These are phyloP conservation scores for Ganoderma boninense DNA, from an alignment of 1,284 basidiomycete genomes.

Conservation along the genomic window DNA sequence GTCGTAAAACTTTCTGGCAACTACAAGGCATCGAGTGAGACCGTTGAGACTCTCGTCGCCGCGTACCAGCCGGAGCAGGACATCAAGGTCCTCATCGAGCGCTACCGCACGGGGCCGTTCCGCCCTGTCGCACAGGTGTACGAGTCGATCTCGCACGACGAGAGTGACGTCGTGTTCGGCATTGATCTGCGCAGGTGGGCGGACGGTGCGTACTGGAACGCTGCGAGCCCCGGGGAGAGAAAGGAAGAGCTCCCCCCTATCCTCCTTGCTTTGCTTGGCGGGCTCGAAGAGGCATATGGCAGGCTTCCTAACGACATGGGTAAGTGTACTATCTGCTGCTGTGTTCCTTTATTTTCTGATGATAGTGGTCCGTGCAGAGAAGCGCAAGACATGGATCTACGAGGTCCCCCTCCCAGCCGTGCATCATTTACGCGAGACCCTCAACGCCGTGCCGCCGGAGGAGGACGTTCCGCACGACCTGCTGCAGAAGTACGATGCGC, in stretches of 20 bases:
- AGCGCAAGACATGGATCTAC: conserved; percentile 93
- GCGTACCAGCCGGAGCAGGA: conserved; percentile 89
- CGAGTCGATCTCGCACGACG: conserved; percentile 82
- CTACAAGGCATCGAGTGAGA: conserved; percentile 70
- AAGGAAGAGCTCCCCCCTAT: conserved; percentile 79
- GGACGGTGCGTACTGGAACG: conserved; percentile 65
- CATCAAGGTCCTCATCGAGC: conserved; percentile 84
- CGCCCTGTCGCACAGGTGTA: conserved; percentile 84
- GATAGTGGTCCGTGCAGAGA: conserved; percentile 58
- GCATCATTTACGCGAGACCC: conserved; percentile 83
- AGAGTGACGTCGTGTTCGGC: conserved; percentile 87
- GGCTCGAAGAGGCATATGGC: conserved; percentile 71
- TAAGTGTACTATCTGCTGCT: conserved; percentile 42
- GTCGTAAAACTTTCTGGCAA: conserved; percentile 74
- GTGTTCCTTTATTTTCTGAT: neutral
- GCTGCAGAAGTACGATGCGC: conserved; percentile 82
- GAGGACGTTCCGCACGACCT: conserved; percentile 72
- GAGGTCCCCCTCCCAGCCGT: conserved; percentile 84
- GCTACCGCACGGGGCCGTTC: conserved; percentile 91
- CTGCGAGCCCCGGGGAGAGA: conserved; percentile 54
- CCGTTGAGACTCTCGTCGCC: conserved; percentile 78
- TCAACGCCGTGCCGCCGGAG: conserved; percentile 78
- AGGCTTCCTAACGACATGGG: conserved; percentile 70
- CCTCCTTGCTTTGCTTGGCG: conserved; percentile 72
- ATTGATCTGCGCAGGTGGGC: conserved; percentile 90